A percentile compares a stretch with the other conserved stretches of the same genome.
Conservation (phyloP, 352 stramenopile genomes). For the Phytopythium litorale region DNA sequence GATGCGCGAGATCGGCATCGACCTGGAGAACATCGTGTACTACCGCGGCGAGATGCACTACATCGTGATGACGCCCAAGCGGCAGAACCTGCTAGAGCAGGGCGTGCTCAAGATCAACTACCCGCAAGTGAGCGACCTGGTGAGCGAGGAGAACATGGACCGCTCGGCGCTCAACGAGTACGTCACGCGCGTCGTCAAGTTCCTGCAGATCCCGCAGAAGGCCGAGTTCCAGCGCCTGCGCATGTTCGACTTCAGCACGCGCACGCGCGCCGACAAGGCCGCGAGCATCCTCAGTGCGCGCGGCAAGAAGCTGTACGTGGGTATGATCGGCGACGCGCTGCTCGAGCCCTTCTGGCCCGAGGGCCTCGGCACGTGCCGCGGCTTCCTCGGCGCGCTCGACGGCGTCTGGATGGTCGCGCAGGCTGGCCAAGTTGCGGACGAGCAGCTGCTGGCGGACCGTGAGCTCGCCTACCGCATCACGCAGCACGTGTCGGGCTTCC, state of each 20-base stretch:
- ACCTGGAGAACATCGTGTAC: slow-evolving; percentile 86
- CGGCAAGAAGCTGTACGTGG: slow-evolving; percentile 77
- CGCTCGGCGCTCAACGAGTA: slow-evolving; percentile 52
- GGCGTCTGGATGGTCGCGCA: slow-evolving; percentile 75
- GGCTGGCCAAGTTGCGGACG: slow-evolving; percentile 63
- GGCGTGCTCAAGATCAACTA: slow-evolving; percentile 70
- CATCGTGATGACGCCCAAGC: slow-evolving; percentile 81
- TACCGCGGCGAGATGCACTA: slow-evolving; percentile 86
- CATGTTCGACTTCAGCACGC: slow-evolving; percentile 83
- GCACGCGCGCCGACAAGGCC: slow-evolving; percentile 69
- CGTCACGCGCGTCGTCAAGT: slow-evolving; percentile 62
- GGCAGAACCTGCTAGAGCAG: slow-evolving; percentile 68
- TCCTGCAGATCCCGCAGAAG: slow-evolving; percentile 70
- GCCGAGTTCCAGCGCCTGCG: slow-evolving; percentile 59
- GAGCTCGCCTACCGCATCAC: slow-evolving; percentile 76
- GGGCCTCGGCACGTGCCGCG: slow-evolving; percentile 74
- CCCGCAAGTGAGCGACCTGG: slow-evolving; percentile 52
- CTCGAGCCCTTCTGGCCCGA: slow-evolving; percentile 88
- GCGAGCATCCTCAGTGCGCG: slow-evolving; percentile 58
- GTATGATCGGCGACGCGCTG: slow-evolving; percentile 72
- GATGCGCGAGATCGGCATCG: slow-evolving; percentile 65
- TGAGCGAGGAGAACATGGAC: slow-evolving; percentile 70
- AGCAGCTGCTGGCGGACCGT: slow-evolving; percentile 67
- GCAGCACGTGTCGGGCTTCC: slow-evolving; percentile 72
- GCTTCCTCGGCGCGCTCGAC: slow-evolving; percentile 78